These are phyloP conservation scores for Panicum virgatum DNA, from an alignment of 202 grass and related monocot species.

Conservation along the genomic window DNA sequence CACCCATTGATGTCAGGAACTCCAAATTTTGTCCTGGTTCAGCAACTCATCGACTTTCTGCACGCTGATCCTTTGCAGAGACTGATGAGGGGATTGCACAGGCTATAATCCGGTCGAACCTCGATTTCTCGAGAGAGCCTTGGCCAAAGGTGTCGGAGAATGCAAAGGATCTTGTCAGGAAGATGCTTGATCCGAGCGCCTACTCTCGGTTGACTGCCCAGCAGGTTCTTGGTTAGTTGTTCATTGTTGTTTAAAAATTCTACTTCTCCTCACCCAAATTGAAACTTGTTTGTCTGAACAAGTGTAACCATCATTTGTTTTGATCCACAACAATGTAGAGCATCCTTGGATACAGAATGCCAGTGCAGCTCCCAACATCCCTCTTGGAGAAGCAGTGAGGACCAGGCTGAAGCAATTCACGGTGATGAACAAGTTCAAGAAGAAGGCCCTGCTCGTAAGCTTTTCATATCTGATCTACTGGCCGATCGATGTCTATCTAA, in stretches of 20 bases:
- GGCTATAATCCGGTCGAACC: constrained; percentile 64
- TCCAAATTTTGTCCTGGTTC: background rate
- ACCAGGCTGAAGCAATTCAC: constrained; percentile 72
- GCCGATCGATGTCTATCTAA: background rate
- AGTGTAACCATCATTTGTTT: constrained; percentile 31
- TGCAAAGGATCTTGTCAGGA: constrained; percentile 82
- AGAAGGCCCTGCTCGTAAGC: constrained; percentile 65
- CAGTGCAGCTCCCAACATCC: constrained; percentile 56
- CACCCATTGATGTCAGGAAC: background rate
- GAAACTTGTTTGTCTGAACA: background rate
- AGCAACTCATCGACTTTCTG: background rate
- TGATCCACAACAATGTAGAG: constrained; percentile 27
- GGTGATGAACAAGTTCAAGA: constrained; percentile 90
- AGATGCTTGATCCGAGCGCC: constrained; percentile 85
- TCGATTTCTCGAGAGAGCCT: constrained; percentile 74
- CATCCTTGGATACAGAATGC: constrained; percentile 83
- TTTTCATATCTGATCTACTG: background rate
- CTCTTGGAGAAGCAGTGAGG: constrained; percentile 67
- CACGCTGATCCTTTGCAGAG: constrained; percentile 45
- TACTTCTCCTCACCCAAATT: background rate
- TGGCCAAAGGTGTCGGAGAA: constrained; percentile 88
- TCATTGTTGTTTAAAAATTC: background rate
- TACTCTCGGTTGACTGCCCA: constrained; percentile 63
- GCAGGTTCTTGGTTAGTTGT: constrained; percentile 69
- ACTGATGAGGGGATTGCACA: constrained; percentile 90